phyloP scores from a whole-genome alignment of 352 stramenopile genomes.

The Lagenidium giganteum region DNA sequence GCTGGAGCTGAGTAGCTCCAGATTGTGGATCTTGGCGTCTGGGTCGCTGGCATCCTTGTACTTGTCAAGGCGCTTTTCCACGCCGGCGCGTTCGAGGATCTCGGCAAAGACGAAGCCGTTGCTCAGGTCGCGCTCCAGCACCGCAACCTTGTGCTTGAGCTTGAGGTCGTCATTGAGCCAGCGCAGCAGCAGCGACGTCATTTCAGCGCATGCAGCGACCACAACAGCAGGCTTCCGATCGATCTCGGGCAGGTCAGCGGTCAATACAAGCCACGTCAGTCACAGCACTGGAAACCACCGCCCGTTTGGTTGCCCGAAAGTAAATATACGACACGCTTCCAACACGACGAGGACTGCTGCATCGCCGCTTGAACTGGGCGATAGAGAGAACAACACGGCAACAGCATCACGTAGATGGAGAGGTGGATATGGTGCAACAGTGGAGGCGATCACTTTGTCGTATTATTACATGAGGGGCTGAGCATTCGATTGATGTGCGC shows the following conservation, averaged over 20 bases:
- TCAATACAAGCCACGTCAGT: too few species aligned
- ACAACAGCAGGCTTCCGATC: too few species aligned
- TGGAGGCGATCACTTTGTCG: slow-evolving; percentile 3
- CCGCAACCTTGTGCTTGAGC: slow-evolving; percentile 34
- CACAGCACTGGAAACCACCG: too few species aligned
- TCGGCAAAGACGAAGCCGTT: slow-evolving; percentile 67
- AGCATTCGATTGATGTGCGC: slow-evolving; percentile 66
- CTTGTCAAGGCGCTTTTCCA: slow-evolving; percentile 39
- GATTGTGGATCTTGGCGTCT: slow-evolving; percentile 44
- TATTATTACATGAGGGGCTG: slow-evolving; percentile 42
- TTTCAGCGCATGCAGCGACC: too few species aligned
- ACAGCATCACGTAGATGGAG: neutral
- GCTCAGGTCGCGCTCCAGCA: slow-evolving; percentile 58
- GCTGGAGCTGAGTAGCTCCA: slow-evolving; percentile 42
- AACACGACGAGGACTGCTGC: neutral
- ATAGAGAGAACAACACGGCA: neutral
- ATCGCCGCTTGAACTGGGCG: neutral
- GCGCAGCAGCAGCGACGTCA: slow-evolving; percentile 54
- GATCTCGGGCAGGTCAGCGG: too few species aligned
- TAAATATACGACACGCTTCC: too few species aligned
- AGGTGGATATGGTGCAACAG: neutral
- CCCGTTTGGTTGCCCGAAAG: too few species aligned
- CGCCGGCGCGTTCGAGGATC: slow-evolving; percentile 39
- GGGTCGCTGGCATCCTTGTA: slow-evolving; percentile 34
- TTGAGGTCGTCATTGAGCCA: slow-evolving; percentile 67